These are phyloP conservation scores for Cytidiella melzeri DNA, from an alignment of 768 basidiomycete species.

Conservation along the genomic window DNA sequence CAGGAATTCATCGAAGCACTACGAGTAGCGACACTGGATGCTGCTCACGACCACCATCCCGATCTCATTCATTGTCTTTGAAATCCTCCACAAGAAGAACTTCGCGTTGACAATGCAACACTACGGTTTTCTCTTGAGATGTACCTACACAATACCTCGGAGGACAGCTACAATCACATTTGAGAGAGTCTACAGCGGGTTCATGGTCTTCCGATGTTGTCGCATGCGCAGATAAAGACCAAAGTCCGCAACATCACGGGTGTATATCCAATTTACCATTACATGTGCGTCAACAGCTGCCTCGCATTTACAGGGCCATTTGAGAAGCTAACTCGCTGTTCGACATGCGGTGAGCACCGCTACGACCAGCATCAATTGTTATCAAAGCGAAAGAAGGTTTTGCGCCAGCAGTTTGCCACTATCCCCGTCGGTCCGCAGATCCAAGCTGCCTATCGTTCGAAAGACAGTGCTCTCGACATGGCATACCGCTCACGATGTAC, in stretches of 20 bases:
- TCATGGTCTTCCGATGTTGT: slow-evolving; percentile 1
- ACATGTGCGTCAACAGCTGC: slow-evolving; percentile 15
- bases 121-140: slow-evolving; percentile 30
- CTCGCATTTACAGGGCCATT: slow-evolving; percentile 13
- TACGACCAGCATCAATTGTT: slow-evolving; percentile 8
- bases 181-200: neutral
- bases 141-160: slow-evolving; percentile 23
- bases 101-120: slow-evolving; percentile 7
- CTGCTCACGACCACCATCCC: neutral
- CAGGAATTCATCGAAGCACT: slow-evolving; percentile 5
- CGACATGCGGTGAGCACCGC: slow-evolving; percentile 9
- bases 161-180: slow-evolving; percentile 23
- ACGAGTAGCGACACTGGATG: slow-evolving; percentile 3
- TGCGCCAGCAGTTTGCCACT: slow-evolving; percentile 14
- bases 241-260: slow-evolving; percentile 9
- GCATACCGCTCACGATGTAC: slow-evolving; percentile 6
- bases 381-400: slow-evolving; percentile 1
- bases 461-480: slow-evolving; percentile 10
- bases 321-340: slow-evolving; percentile 10
- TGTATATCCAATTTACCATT: slow-evolving; percentile 1
- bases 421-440: slow-evolving; percentile 17
- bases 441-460: slow-evolving; percentile 14
- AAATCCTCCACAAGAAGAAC: slow-evolving; percentile 1
- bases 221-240: slow-evolving; percentile 11
- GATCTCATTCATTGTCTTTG: slow-evolving; percentile 4